These are phyloP conservation scores for Catenaria anguillulae DNA, from an alignment of 371 early-diverging fungal species.

Conservation along the genomic window DNA sequence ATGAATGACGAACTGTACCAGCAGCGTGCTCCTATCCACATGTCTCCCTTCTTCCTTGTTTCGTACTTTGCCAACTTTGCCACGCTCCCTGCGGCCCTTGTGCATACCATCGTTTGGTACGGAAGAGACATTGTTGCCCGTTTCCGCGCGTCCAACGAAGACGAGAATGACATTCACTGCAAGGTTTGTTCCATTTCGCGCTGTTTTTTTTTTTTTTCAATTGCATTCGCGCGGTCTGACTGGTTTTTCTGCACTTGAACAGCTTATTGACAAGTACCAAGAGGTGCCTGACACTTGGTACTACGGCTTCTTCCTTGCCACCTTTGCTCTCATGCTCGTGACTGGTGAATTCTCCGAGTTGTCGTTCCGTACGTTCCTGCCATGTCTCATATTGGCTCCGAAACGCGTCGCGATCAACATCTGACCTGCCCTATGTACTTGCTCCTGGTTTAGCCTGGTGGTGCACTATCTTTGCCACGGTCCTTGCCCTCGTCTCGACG, in stretches of 20 bases:
- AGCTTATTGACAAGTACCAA: conserved; percentile 20
- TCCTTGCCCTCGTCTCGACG: conserved; percentile 36
- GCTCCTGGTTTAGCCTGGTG: conserved; percentile 44
- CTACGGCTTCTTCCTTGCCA: conserved; percentile 33
- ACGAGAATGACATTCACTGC: conserved; percentile 38
- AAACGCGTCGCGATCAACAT: too few relatives aligned
- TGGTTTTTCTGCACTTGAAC: too few relatives aligned
- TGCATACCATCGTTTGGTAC: neutral
- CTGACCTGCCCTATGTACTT: neutral
- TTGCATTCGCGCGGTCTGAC: conserved; percentile 45
- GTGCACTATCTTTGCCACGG: conserved; percentile 46
- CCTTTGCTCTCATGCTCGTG: conserved; percentile 43
- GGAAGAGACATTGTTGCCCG: conserved; percentile 1
- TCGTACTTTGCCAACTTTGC: neutral
- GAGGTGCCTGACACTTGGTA: conserved; percentile 57
- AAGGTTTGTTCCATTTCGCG: conserved; percentile 58
- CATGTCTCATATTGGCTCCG: too few relatives aligned
- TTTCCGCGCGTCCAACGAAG: neutral
- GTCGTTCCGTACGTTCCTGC: neutral
- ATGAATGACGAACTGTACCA: neutral
- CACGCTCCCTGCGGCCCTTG: neutral
- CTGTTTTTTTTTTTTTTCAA: too few relatives aligned
- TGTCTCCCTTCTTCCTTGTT: neutral
- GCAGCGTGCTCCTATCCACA: neutral
- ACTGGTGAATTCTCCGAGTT: conserved; percentile 27